Base-by-base conservation (phyloP, 2,329 filamentous ascomycete genomes). In the Ampelomyces quisqualis region DNA sequence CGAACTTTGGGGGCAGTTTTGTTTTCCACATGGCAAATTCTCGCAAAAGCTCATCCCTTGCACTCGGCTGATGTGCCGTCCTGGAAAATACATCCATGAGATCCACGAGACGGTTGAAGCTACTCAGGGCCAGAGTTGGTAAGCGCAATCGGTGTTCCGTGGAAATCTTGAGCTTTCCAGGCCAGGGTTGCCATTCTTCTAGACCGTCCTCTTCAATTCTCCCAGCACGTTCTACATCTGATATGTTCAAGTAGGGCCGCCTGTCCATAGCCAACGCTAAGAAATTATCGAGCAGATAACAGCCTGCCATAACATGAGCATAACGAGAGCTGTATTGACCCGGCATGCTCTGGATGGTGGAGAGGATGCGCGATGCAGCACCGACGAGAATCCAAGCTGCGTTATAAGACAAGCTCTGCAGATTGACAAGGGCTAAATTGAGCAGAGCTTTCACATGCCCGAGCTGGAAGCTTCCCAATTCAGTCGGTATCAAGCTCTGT, bases 111-210 rank as follows among this genome's bases (percentile, higher is more conserved):
- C 69, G 66, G 47, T 80, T 80, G 57, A 80, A 78, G 6, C 73
- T 77, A 53, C 77, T 80, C 19, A 76, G 55, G 2, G 71, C 67
- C 28, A 74, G 70, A 10, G 73, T 54, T 10, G 64, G 64, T 19
- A 51, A 46, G 13, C 53, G 51, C 18, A 53, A 51, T 17, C 27
- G 41, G 7, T 39, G 34, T 31, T 14, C 31, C 15, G 31, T 11
- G 23, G 17, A 33, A 7, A 18, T 69, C 66, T 69, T 65, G 40
- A 74, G 57, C 40, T 74, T 73, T 11, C 81, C 78, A 18, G 73
- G 72, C 85, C 85, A 88, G 1, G 81, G 80, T 49, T 85, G 80
- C 84, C 84, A 88, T 68, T 88, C 84, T 55, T 88, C 85, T 19
- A 84, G 67, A 1, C 82, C 82, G 54, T 86, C 81, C 60, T 86